Evolutionary conservation across 2,329 filamentous ascomycete genomes (phyloP), one percentile per base, ranked within the genome.

Genomic region (Chalara sp.): DNA sequence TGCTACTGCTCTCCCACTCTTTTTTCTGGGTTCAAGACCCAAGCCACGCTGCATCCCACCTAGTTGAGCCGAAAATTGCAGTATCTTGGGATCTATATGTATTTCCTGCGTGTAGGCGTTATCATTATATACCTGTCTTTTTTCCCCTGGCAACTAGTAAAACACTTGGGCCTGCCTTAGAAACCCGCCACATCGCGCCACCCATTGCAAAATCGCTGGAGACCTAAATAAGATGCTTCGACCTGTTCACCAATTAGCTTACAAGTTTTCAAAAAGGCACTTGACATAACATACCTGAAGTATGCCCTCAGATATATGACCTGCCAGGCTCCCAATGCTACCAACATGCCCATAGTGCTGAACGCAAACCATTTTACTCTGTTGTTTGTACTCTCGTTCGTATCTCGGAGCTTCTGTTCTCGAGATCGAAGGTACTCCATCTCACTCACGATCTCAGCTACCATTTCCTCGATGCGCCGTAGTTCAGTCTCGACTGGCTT

Each of bases 331-430:
- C 93, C 95, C 62, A 99, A 76, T 33, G 81, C 88, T 59, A 96
- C 76, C 61, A 99, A 75, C 76, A 96, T 85, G 56, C 89, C 86
- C 74, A 96, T 97, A 31, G 92, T 97, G 58, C 84, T 83, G 68
- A 96, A 84, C 46, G 92, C 92, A 72, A 99, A 99, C 90, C 89
- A 97, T 78, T 97, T 99, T 65, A 99, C 93, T 53, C 93, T 83
- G 73, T 87, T 93, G 74, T 99, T 99, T 59, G 93, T 99, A 78
- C 92, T 97, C 84, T 99, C 93, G 72, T 99, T 99, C 61, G 93
- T 99, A 74, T 99, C 92, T 68, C 93, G 80, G 63, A 99, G 80
- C 76, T 89, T 95, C 80, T 96, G 90, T 78, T 99, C 93, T 63
- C 93, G 82, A 39, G 71, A 64, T 59, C 93, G 82, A 63, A 99